phyloP scores from a whole-genome alignment of 2,329 filamentous ascomycete genomes.

The Fusarium sp. region DNA sequence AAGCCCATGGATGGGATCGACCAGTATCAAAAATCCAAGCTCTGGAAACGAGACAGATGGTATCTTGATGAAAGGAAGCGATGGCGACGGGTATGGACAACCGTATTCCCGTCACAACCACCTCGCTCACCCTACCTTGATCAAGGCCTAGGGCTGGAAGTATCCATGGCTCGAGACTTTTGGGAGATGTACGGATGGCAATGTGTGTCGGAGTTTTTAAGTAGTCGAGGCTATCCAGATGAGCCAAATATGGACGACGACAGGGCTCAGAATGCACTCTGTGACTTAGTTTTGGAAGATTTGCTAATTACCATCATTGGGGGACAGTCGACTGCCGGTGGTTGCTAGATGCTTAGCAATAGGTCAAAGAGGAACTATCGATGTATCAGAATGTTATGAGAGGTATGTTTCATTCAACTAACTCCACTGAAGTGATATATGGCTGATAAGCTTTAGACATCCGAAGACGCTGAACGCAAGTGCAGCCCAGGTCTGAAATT shows the following conservation, averaged over 20 bases:
- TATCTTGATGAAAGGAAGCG: neutral
- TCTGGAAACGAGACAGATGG: neutral
- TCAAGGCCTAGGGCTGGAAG: accelerated
- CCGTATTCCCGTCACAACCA: neutral
- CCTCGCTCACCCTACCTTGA: neutral
- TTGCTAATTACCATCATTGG: too few species aligned
- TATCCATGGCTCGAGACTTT: neutral
- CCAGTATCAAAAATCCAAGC: neutral
- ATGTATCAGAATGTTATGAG: too few species aligned
- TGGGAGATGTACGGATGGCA: neutral
- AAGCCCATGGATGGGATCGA: neutral
- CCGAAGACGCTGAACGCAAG: too few species aligned
- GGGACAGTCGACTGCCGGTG: too few species aligned
- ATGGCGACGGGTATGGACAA: neutral
- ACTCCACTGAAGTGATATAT: too few species aligned
- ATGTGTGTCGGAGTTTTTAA: neutral
- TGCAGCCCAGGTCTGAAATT: too few species aligned
- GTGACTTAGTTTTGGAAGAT: neutral
- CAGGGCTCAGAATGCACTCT: neutral
- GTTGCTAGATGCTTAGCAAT: too few species aligned
- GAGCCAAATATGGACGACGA: neutral
- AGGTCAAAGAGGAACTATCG: too few species aligned
- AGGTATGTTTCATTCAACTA: too few species aligned
- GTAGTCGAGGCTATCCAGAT: neutral
- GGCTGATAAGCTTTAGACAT: too few species aligned